Percentiles rank a stretch among this genome's conserved stretches.
phyloP scores from a whole-genome alignment of 345 rosid genomes.

The Zanthoxylum bungeanum region DNA sequence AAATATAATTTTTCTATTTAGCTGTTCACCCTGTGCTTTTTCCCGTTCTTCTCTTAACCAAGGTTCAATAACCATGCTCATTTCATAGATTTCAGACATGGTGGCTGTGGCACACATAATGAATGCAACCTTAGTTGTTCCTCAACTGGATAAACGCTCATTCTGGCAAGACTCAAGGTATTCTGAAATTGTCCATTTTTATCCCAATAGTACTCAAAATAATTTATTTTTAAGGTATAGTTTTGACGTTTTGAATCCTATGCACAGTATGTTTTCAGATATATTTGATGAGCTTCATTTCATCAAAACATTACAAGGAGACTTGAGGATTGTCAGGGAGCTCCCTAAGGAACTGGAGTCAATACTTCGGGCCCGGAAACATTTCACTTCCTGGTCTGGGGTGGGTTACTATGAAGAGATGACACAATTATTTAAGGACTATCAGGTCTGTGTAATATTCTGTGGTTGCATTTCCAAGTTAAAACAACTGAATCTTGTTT shows the following conservation, averaged over 20 bases:
- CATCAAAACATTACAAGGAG: constrained; percentile 52
- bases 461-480: neutral
- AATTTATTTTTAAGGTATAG: neutral
- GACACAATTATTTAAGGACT: constrained; percentile 64
- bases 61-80: constrained; percentile 11
- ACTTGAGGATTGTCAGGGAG: constrained; percentile 66
- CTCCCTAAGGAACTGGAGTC: constrained; percentile 72
- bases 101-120: constrained; percentile 86
- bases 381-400: constrained; percentile 82
- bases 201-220: neutral
- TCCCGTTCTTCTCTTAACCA: neutral
- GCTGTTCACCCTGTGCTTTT: neutral
- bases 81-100: constrained; percentile 79
- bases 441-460: constrained; percentile 37
- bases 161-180: constrained; percentile 97
- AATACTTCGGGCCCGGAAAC: constrained; percentile 81
- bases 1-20: neutral
- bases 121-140: constrained; percentile 92
- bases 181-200: neutral
- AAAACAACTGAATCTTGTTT: neutral
- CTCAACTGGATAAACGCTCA: constrained; percentile 80
- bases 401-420: constrained; percentile 82
- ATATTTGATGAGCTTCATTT: constrained; percentile 77
- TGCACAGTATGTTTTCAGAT: constrained; percentile 69
- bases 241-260: constrained; percentile 15